Conservation (phyloP, 192 early-diverging fungal species). For the Obelidium mucronatum region DNA sequence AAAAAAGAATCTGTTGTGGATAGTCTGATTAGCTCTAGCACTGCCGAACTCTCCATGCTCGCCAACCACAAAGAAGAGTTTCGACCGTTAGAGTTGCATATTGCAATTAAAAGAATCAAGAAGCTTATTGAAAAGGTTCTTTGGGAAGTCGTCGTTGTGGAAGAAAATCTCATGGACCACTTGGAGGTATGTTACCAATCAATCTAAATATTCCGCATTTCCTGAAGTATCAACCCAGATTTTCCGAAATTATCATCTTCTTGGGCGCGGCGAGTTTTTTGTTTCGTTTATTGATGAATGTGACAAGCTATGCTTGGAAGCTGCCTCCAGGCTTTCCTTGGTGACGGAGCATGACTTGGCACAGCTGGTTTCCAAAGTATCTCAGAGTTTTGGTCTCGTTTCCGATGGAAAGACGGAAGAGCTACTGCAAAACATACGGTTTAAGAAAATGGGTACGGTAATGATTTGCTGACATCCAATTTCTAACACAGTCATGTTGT, state of each 20-base stretch:
- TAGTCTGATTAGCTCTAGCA: constrained; percentile 29
- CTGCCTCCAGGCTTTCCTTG: constrained; percentile 25
- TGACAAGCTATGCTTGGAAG: constrained; percentile 44
- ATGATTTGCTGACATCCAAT: neutral
- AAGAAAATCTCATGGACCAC: constrained; percentile 63
- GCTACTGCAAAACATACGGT: neutral
- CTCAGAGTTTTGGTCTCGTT: neutral
- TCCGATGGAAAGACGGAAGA: neutral
- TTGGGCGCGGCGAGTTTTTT: constrained; percentile 70
- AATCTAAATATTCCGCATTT: neutral
- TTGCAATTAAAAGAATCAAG: constrained; percentile 57
- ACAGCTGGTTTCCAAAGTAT: neutral
- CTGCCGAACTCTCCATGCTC: constrained; percentile 25
- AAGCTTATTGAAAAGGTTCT: constrained; percentile 63
- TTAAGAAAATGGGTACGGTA: constrained; percentile 6
- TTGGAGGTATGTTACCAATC: constrained; percentile 53
- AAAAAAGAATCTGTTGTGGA: constrained; percentile 27
- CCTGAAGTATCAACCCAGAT: constrained; percentile 36
- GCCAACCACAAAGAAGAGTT: constrained; percentile 38
- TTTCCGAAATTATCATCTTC: constrained; percentile 65
- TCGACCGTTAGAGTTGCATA: constrained; percentile 47
- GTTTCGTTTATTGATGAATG: constrained; percentile 63
- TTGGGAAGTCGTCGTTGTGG: constrained; percentile 71
- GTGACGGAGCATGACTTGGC: constrained; percentile 45
- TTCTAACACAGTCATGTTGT: neutral